Evolutionary conservation across 805 yeast genomes (phyloP).

Genomic region (Lipomyces orientalis): DNA sequence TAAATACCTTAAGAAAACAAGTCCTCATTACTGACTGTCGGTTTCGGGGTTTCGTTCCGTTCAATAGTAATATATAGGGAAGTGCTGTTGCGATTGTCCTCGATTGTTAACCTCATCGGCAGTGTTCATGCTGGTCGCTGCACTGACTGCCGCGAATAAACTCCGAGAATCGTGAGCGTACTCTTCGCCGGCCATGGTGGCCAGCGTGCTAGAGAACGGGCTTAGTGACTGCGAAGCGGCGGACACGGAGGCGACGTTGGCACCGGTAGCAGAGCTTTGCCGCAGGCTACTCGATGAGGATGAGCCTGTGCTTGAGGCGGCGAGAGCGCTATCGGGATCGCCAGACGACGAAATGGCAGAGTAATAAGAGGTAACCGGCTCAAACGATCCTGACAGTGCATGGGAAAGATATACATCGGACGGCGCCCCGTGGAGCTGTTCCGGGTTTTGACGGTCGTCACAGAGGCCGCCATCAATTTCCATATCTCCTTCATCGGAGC

Average conservation of each 20-base stretch:
- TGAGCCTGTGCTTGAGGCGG: neutral
- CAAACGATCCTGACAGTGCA: slow-evolving; percentile 3
- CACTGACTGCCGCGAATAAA: neutral
- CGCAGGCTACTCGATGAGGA: neutral
- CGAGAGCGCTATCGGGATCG: neutral
- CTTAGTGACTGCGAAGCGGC: neutral
- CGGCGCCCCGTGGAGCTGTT: neutral
- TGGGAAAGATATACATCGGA: slow-evolving; percentile 7
- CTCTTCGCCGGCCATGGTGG: slow-evolving; percentile 1
- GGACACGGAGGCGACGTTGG: neutral
- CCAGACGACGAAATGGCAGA: neutral
- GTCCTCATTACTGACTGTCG: neutral
- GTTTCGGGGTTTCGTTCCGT: neutral
- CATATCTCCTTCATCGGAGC: neutral
- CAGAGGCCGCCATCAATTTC: neutral
- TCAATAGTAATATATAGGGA: slow-evolving; percentile 21
- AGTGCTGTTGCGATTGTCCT: slow-evolving; percentile 15
- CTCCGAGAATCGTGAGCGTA: neutral
- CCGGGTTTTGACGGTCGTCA: neutral
- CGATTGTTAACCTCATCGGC: slow-evolving; percentile 5
- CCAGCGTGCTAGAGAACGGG: neutral
- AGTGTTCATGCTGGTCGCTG: slow-evolving; percentile 1
- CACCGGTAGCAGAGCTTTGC: neutral
- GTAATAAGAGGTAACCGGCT: neutral
- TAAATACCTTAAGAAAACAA: neutral